Evolutionary conservation across 805 yeast species (phyloP).

Genomic region (Yamadazyma insecticola): DNA sequence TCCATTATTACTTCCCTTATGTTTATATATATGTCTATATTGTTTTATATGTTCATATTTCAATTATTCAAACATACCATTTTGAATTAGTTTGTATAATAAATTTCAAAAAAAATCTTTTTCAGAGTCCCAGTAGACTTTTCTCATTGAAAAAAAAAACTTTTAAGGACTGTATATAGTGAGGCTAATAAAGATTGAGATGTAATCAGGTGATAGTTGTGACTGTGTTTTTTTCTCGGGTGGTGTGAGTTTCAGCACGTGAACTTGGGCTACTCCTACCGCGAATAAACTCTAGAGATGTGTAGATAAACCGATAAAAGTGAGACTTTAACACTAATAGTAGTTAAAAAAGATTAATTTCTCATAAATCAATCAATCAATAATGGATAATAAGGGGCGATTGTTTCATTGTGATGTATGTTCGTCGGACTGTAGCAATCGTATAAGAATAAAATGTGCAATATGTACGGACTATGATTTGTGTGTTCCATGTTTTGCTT

Average conservation of each 20-base stretch:
- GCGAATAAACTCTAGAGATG: no score
- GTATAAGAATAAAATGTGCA: conserved; percentile 90
- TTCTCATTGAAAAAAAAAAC: not conserved
- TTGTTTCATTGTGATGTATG: conserved; percentile 91
- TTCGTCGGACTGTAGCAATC: conserved; percentile 89
- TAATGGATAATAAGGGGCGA: conserved; percentile 35
- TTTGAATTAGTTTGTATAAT: not conserved
- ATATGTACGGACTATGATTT: conserved; percentile 89
- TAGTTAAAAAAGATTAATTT: no score
- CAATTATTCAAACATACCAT: not conserved
- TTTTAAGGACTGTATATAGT: not conserved
- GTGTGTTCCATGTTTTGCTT: conserved; percentile 96
- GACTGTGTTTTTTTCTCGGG: not conserved
- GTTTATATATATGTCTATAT: no score
- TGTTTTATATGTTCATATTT: no score
- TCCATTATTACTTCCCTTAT: no score
- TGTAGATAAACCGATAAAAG: no score
- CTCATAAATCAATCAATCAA: not conserved
- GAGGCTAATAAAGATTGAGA: no score
- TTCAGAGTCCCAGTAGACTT: no score
- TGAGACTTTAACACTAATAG: no score
- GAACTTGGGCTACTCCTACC: no score
- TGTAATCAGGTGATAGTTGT: not conserved
- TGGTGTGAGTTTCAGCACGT: no score
- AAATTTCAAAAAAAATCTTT: not conserved